Evolutionary conservation across 257 asterid species (phyloP), one percentile per base, ranked within the genome.

Genomic region (Asclepias syriaca): DNA sequence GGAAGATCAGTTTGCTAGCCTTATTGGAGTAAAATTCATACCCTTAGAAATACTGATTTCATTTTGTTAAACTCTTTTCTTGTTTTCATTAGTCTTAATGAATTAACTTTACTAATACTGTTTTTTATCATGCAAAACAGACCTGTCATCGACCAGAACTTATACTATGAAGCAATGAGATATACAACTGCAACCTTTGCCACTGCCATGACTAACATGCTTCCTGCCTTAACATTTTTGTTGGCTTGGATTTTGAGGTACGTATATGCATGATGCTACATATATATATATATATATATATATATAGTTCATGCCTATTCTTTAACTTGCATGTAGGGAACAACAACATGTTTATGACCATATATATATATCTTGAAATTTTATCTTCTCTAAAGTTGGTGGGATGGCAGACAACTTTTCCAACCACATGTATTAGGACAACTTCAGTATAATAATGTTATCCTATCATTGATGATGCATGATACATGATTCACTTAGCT

Each of bases 161-260:
- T 89, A 66, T 89, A 79, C 75, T 89, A 85, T 55, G 77, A 72
- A 16, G 96, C 93, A 22, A 80, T 92, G 95, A 79, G 84, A 51
- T 82, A 82, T 21, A 86, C 95, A 2, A 77, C 93, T 5, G 93
- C 96, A 8, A 88, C 92, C 59, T 89, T 86, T 75, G 76, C 96
- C 8, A 43, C 84, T 0, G 85, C 96, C 0, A 80, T 92, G 92
- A 76, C 88, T 75, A 92, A 92, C 57, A 71, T 87, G 68, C 85
- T 92, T 18, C 96, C 97, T 9, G 94, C 95, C 75, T 74, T 89
- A 16, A 89, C 93, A 34, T 92, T 92, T 76, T 2, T 86, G 39
- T 37, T 92, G 71, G 96, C 97, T n/a, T 92, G 93, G 93, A 82
- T 81, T 24, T 29, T 89, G 0, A 87, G 96, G 97, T 89, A 77